Evolutionary conservation across 192 early-diverging fungal genomes (phyloP), one percentile per base, ranked within the genome.

Genomic region (Gryganskiella cystojenkinii): DNA sequence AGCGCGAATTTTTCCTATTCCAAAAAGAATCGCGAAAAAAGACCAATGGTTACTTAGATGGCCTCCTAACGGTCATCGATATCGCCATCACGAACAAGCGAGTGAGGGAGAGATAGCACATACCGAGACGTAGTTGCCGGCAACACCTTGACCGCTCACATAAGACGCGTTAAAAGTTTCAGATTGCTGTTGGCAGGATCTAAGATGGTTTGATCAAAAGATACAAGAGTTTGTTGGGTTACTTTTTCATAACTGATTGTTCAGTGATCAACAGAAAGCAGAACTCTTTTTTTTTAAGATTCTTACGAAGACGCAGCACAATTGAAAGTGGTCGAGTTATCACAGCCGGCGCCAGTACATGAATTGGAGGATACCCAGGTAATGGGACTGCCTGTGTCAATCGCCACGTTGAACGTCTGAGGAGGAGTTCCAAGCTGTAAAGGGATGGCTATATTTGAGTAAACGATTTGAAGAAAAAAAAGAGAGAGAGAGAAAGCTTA

Each of bases 331-430:
- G 42, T 59, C 5, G 33, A 3, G 4, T 55, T 67, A 2, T 47
- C 19, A 17, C 52, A 56, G 45, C 65, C 69, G 22, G 4, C 31
- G 1, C 9, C 40, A 3, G 28, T 31, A 28, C 80, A 84, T 0
- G 22, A 3, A 0, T 19, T 22, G 24, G 57, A 45, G 3, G 82
- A 60, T 14, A 84, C 25, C 89, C 90, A 92, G 56, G 90, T 74
- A 72, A 87, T 83, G 22, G 85, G 68, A 10, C 86, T 88, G 3
- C 90, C 90, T 0, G 90, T 92, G 57, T 92, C 90, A 40, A 92
- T 89, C 19, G 81, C 85, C 50, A 91, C 76, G 4, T 84, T 83
- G 45, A 92, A 91, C 15, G 68, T 66, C 52, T 89, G 87, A 28
- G 84, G 80, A 17, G 91, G 91, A 9, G 85, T 87, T 50, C 90